phyloP scores from a whole-genome alignment of 1,284 basidiomycete species.

The Stereum hirsutum region DNA sequence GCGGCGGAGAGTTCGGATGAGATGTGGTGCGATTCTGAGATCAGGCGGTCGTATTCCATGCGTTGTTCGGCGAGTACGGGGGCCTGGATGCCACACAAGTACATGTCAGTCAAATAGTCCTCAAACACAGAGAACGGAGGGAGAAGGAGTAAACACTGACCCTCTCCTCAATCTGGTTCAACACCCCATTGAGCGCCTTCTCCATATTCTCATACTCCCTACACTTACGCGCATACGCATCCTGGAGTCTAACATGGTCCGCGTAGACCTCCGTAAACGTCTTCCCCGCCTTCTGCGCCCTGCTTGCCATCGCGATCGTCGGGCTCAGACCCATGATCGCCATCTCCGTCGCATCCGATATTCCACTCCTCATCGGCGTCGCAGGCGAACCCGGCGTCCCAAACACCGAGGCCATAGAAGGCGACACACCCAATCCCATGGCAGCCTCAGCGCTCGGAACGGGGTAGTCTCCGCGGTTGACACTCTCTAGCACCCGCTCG shows the following conservation, averaged over 20 bases:
- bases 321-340: conserved; percentile 67
- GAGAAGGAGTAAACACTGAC: conserved; percentile 35
- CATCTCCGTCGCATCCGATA: conserved; percentile 27
- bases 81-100: conserved; percentile 39
- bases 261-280: conserved; percentile 87
- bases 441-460: conserved; percentile 36
- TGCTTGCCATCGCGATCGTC: conserved; percentile 77
- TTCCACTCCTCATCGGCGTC: conserved; percentile 34
- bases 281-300: conserved; percentile 71
- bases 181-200: conserved; percentile 59
- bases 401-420: too few relatives aligned
- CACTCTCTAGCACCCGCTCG: conserved; percentile 52
- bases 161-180: conserved; percentile 82
- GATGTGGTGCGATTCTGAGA: conserved; percentile 72
- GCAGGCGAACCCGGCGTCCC: conserved; percentile 10
- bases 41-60: conserved; percentile 73
- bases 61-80: conserved; percentile 84
- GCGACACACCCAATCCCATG: too few relatives aligned
- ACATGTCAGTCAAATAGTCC: conserved; percentile 1
- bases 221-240: conserved; percentile 70
- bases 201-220: conserved; percentile 80
- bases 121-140: background rate
- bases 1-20: conserved; percentile 70
- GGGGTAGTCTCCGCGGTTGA: conserved; percentile 63
- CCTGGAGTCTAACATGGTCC: conserved; percentile 81